Percentiles rank a stretch among this genome's conserved stretches.
Evolutionary conservation across 192 early-diverging fungal species (phyloP).

Genomic region (Umbelopsis sp.): DNA sequence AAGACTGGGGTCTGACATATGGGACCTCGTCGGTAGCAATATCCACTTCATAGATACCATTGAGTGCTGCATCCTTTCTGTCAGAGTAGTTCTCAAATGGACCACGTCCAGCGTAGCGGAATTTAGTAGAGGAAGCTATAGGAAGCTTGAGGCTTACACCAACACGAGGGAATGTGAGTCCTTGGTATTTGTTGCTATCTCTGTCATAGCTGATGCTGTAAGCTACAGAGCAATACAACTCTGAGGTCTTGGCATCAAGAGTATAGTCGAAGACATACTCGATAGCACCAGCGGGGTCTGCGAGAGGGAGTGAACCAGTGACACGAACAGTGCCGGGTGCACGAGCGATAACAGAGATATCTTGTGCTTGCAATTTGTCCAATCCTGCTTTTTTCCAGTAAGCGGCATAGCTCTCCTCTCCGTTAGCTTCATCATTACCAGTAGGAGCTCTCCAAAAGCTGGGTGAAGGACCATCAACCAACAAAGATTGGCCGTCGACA

Average conservation of each 20-base stretch:
- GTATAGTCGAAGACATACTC: neutral
- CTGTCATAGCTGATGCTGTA: neutral
- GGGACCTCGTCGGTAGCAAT: constrained; percentile 8
- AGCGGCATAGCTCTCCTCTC: neutral
- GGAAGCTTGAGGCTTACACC: constrained; percentile 11
- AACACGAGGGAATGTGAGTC: constrained; percentile 9
- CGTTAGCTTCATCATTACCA: constrained; percentile 10
- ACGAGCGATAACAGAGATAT: neutral
- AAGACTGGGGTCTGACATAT: constrained; percentile 13
- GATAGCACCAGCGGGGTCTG: neutral
- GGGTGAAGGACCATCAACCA: constrained; percentile 1
- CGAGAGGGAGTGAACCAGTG: neutral
- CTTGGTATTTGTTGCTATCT: neutral
- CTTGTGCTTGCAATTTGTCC: neutral
- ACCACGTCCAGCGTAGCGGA: constrained; percentile 7
- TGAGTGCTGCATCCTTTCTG: constrained; percentile 7
- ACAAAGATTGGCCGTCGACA: neutral
- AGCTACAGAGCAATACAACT: neutral
- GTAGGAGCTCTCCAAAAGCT: constrained; percentile 15
- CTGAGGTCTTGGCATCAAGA: neutral
- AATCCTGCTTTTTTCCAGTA: constrained; percentile 11
- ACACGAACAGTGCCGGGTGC: neutral
- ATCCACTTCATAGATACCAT: constrained; percentile 5
- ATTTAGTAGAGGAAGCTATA: neutral
- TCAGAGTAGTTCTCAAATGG: constrained; percentile 21